Percentiles rank a stretch among this genome's conserved stretches.
Evolutionary conservation across 768 basidiomycete genomes (phyloP).

Genomic region (Suillus americanus): DNA sequence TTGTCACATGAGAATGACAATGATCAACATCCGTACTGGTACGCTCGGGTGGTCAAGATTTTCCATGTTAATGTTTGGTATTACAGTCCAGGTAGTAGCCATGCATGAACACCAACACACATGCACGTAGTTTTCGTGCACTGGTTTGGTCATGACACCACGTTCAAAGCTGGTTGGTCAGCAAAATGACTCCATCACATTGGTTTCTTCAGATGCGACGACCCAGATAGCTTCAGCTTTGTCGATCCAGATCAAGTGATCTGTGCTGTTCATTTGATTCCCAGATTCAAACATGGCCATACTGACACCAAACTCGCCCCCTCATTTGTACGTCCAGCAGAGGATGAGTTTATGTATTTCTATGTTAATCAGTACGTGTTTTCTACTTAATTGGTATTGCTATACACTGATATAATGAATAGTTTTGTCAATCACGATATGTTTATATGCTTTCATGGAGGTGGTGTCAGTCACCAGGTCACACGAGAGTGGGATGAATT

Average conservation of each 20-base stretch:
- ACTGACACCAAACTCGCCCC: conserved; percentile 20
- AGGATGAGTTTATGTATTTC: conserved; percentile 14
- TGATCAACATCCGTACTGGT: background rate
- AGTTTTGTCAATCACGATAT: no score
- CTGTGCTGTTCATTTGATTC: background rate
- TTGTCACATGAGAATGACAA: background rate
- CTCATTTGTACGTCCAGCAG: background rate
- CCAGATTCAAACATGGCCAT: background rate
- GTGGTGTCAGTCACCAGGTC: no score
- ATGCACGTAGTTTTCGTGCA: conserved; percentile 34
- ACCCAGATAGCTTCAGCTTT: conserved; percentile 41
- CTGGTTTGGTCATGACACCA: conserved; percentile 34
- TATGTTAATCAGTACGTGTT: conserved; percentile 32
- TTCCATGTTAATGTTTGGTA: background rate
- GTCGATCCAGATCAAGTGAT: conserved; percentile 35
- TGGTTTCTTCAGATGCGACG: background rate
- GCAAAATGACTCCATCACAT: conserved; percentile 34
- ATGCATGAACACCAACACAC: background rate
- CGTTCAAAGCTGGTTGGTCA: conserved; percentile 24
- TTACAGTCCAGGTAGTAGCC: background rate
- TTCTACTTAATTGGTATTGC: background rate
- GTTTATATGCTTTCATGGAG: no score
- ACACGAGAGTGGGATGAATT: no score
- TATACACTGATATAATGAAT: no score
- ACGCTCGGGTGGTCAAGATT: background rate